Percentiles rank a stretch among this genome's conserved stretches.
These are phyloP conservation scores for Triticum urartu DNA, from an alignment of 176 grass and related monocot species.

Conservation along the genomic window DNA sequence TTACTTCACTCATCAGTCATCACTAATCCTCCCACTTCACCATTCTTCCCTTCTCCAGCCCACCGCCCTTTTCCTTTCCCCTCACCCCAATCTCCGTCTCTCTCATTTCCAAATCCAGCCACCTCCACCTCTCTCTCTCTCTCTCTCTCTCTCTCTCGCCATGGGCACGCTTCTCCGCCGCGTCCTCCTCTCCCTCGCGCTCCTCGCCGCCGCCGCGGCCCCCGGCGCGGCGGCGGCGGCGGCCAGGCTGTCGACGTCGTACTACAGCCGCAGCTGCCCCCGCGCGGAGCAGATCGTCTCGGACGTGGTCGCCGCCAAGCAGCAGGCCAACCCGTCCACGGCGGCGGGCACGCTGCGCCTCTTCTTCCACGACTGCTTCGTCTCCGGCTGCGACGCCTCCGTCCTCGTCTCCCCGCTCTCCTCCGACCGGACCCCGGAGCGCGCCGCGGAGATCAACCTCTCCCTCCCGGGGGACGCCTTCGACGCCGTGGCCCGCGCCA, in stretches of 20 bases:
- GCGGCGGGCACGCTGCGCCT: conserved; percentile 78
- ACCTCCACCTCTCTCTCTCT: background rate
- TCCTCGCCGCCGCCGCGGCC: background rate
- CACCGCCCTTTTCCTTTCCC: conserved; percentile 31
- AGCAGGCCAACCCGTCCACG: conserved; percentile 74
- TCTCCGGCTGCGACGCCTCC: conserved; percentile 82
- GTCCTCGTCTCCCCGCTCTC: conserved; percentile 60
- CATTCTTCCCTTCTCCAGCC: background rate
- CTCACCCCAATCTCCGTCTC: background rate
- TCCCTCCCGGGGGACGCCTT: conserved; percentile 89
- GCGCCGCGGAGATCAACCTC: conserved; percentile 79
- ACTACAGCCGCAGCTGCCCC: conserved; percentile 80
- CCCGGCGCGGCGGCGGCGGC: background rate
- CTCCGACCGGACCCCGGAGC: conserved; percentile 31
- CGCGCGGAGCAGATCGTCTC: conserved; percentile 60
- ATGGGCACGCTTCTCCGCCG: conserved; percentile 31
- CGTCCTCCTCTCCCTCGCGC: conserved; percentile 2
- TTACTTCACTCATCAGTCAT: conserved; percentile 26
- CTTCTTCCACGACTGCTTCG: conserved; percentile 99
- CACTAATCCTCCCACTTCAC: background rate
- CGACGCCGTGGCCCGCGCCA: conserved; percentile 72
- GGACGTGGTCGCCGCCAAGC: conserved; percentile 60
- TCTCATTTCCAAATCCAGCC: background rate
- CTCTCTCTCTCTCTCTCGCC: background rate
- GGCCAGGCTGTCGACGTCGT: conserved; percentile 42